Evolutionary conservation across 2,329 filamentous ascomycete species (phyloP), one percentile per base, ranked within the genome.

Genomic region (Colletotrichum kahawae): DNA sequence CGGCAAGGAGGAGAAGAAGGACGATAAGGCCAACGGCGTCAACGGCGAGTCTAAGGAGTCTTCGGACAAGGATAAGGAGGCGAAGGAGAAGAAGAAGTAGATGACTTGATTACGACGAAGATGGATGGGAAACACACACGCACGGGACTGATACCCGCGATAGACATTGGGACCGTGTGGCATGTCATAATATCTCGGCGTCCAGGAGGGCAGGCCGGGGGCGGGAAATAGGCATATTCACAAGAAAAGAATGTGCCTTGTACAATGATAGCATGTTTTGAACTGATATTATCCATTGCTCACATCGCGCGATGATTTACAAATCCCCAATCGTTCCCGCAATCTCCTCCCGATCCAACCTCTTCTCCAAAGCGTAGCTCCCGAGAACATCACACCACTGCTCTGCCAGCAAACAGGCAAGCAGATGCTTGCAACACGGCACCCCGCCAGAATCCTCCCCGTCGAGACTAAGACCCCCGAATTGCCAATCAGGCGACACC

Each of bases 381-480:
- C 87, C 89, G 78, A 97, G 89, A 33, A 92, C 82, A 4, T 77
- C 82, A 0, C 81, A 82, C 86, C 94, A 96, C 62, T 88, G 87
- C 82, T 95, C 93, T 7, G 89, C 93, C 70, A 98, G 83, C 54
- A 96, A 84, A 82, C 95, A 97, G 2, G 96, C 96, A 18, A 98
- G 89, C 7, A 98, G 84, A 84, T 99, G 96, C 85, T 98, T 98
- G 83, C 96, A 99, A 70, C 84, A 94, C 79, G 92, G 90, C 73
- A 89, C 85, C 48, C 84, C 81, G 12, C 78, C 81, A 1, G 77
- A 80, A 4, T 77, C 78, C 7, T 74, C 56, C 2, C 83, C 81
- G 71, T 87, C 85, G 4, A 84, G 64, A 71, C 85, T 87, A 67
- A 89, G 66, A 0, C 91, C 91, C 1, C 92, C 91, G 78, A 92